Percentiles rank a stretch among this genome's conserved stretches.
Evolutionary conservation across 345 rosid species (phyloP).

Genomic region (Geranium rotundifolium): DNA sequence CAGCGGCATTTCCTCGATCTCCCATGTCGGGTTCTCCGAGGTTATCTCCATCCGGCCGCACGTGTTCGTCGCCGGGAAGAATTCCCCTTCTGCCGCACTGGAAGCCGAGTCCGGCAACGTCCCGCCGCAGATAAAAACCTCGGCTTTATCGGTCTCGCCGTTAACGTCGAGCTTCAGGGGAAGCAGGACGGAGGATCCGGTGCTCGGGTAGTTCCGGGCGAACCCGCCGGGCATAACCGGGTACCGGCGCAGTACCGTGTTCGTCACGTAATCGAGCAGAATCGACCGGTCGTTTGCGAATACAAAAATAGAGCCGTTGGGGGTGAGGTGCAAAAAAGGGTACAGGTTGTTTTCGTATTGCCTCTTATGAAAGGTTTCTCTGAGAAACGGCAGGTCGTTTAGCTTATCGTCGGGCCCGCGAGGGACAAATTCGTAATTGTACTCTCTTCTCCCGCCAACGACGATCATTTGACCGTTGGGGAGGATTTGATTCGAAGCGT

Average conservation of each 20-base stretch:
- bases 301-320: conserved; percentile 22
- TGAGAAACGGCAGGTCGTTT: conserved; percentile 18
- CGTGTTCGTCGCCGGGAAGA: conserved; percentile 10
- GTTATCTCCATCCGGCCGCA: conserved; percentile 24
- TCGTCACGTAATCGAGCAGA: conserved; percentile 19
- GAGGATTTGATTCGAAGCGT: conserved; percentile 17
- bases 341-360: conserved; percentile 28
- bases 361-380: conserved; percentile 4
- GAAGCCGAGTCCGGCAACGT: conserved; percentile 12
- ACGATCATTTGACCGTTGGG: conserved; percentile 15
- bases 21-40: conserved; percentile 13
- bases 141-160: conserved; percentile 11
- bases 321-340: conserved; percentile 28
- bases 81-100: conserved; percentile 7
- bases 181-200: conserved; percentile 27
- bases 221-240: conserved; percentile 22
- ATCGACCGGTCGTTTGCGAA: conserved; percentile 27
- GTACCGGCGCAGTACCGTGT: conserved; percentile 15
- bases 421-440: conserved; percentile 12
- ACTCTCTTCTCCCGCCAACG: conserved; percentile 9
- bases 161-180: conserved; percentile 13
- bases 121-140: conserved; percentile 35
- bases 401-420: neutral
- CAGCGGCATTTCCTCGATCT: conserved; percentile 38
- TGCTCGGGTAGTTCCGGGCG: conserved; percentile 26